These are phyloP conservation scores for Hansenula anomala DNA, from an alignment of 1,139 yeast species.

Conservation along the genomic window DNA sequence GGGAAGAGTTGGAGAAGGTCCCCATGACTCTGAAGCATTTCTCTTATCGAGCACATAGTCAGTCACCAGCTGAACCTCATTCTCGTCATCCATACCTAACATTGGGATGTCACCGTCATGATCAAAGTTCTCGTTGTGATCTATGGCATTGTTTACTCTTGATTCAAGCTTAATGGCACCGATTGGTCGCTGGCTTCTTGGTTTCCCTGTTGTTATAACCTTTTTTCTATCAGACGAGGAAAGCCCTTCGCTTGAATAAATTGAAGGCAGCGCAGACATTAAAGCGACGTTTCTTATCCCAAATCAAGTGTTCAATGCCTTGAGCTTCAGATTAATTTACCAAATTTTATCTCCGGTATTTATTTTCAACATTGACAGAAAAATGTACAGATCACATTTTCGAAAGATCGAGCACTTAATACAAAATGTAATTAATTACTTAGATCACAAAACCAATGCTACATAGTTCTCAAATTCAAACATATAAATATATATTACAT, in stretches of 20 bases:
- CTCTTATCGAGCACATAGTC: slow-evolving; percentile 32
- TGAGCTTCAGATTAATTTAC: too few species aligned
- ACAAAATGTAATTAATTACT: too few species aligned
- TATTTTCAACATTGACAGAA: too few species aligned
- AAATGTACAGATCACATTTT: too few species aligned
- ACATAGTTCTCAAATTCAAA: neutral
- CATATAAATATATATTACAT: slow-evolving; percentile 2
- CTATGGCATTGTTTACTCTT: slow-evolving; percentile 30
- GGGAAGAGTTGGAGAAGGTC: too few species aligned
- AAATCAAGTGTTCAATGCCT: too few species aligned
- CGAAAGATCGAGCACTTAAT: too few species aligned
- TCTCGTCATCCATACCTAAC: slow-evolving; percentile 44
- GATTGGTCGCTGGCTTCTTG: slow-evolving; percentile 26
- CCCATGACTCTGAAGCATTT: too few species aligned
- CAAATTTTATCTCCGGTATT: too few species aligned
- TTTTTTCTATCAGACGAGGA: slow-evolving; percentile 26
- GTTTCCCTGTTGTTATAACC: slow-evolving; percentile 32
- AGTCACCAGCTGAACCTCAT: slow-evolving; percentile 42
- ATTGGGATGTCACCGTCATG: slow-evolving; percentile 42
- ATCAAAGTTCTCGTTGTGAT: neutral
- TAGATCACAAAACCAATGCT: too few species aligned
- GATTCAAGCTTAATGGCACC: slow-evolving; percentile 31
- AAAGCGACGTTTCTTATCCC: neutral
- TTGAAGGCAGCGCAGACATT: slow-evolving; percentile 36
- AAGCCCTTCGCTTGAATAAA: slow-evolving; percentile 40